Conservation (phyloP, 2,329 filamentous ascomycete species). For the Epichloe sylvatica region DNA sequence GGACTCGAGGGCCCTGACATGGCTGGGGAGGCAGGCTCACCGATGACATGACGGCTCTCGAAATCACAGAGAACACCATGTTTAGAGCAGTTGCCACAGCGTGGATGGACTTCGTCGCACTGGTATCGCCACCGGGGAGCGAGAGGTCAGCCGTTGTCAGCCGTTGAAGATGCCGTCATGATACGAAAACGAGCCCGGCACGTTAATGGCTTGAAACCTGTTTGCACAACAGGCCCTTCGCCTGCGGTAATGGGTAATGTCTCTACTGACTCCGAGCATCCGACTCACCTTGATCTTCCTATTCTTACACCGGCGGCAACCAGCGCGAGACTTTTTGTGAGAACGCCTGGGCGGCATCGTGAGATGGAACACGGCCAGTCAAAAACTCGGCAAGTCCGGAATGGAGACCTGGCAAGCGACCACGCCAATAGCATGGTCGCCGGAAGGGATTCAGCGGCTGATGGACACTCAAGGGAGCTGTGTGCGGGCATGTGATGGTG, state of each 20-base stretch:
- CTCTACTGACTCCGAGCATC: no score
- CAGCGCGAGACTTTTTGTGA: slow-evolving; percentile 56
- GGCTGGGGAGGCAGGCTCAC: slow-evolving; percentile 27
- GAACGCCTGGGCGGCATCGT: slow-evolving; percentile 51
- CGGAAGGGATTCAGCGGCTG: slow-evolving; percentile 1
- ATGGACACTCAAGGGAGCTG: not conserved
- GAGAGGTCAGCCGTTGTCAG: not conserved
- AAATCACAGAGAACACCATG: slow-evolving; percentile 55
- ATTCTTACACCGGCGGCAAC: slow-evolving; percentile 51
- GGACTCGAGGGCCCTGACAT: slow-evolving; percentile 9
- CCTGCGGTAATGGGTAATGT: no score
- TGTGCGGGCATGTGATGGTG: no score
- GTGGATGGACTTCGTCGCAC: slow-evolving; percentile 53
- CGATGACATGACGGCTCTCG: slow-evolving; percentile 35
- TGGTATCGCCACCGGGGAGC: slow-evolving; percentile 12
- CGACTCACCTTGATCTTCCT: slow-evolving; percentile 52
- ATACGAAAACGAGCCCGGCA: not conserved
- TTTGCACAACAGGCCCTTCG: no score
- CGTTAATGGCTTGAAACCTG: no score
- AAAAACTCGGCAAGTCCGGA: slow-evolving; percentile 10
- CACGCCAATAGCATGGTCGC: slow-evolving; percentile 16
- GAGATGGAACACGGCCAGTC: slow-evolving; percentile 12
- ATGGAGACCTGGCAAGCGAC: slow-evolving; percentile 13
- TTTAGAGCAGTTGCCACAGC: slow-evolving; percentile 52
- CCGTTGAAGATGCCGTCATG: not conserved